phyloP scores from a whole-genome alignment of 345 rosid species.

The Linum usitatissimum region DNA sequence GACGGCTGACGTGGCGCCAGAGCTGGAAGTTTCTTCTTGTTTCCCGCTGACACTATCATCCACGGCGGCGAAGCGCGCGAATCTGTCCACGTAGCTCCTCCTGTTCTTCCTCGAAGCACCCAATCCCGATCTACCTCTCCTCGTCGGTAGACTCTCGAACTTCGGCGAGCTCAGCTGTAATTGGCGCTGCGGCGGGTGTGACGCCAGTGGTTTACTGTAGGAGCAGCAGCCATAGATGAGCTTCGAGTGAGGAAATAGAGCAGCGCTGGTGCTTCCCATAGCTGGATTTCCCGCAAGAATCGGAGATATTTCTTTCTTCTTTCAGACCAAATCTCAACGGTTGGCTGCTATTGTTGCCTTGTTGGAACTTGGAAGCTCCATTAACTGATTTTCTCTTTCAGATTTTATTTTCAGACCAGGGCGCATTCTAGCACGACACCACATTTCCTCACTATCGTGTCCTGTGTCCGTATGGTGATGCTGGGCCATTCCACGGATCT shows the following conservation, averaged over 20 bases:
- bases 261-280: constrained; percentile 59
- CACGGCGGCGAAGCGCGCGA: constrained; percentile 40
- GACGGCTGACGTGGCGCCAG: constrained; percentile 34
- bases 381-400: background rate
- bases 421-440: background rate
- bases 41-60: constrained; percentile 34
- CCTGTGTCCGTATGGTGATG: too few species aligned
- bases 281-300: background rate
- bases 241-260: constrained; percentile 46
- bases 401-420: background rate
- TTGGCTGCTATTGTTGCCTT: background rate
- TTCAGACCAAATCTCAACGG: background rate
- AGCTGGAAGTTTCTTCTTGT: constrained; percentile 24
- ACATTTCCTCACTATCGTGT: background rate
- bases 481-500: background rate
- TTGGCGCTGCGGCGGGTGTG: constrained; percentile 13
- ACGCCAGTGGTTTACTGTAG: constrained; percentile 14
- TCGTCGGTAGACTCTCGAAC: background rate
- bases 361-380: background rate
- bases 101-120: constrained; percentile 19
- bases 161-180: constrained; percentile 15
- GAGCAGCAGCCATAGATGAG: constrained; percentile 31
- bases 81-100: constrained; percentile 7
- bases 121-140: constrained; percentile 23
- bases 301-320: background rate